Base-by-base conservation (phyloP, 2,329 filamentous ascomycete species). In the Tolypocladium paradoxum region DNA sequence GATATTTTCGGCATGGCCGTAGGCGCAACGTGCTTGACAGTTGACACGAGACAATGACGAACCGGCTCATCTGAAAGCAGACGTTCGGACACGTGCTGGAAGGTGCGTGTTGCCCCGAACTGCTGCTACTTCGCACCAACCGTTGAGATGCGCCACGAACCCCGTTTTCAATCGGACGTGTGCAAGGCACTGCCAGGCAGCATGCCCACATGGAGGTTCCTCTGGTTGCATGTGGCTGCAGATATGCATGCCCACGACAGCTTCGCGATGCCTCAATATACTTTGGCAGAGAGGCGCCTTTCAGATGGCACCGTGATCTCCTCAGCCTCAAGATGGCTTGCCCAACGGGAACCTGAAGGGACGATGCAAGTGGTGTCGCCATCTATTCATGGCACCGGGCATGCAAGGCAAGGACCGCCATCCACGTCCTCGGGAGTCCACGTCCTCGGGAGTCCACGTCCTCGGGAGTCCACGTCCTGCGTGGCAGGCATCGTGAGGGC, bases 141-240 rank as follows among this genome's bases (percentile, higher is more conserved):
- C 20, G 9, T 14, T 11, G 37, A 7, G n/a, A 43, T 16, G 14
- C 24, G 3, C 14, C 24, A 5, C 24, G 14, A 29, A n/a, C 4
- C 8, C 43, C 11, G 18, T 20, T 46, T 9, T 27, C 16, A 9
- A 45, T 29, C 40, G 16, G 40, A 27, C 24, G 7, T 29, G 24
- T 16, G 6, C 29, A 29, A 7, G 29, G 4, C 4, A 7, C 4
- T 7, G 1, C 6, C 6, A n/a, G 24, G 24, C 24, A 29, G 24
- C 24, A n/a, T n/a, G 43, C 12, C 29, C 37, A 37, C 38, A 31
- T 20, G 37, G 38, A 29, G 29, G 20, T 18, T 49, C 12, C 20
- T 49, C 45, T 52, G 51, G 48, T 27, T 16, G 47, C 33, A 49
- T 53, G 40, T 48, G 35, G 46, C 49, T 54, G 52, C 37, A n/a